These are phyloP conservation scores for Isochrysis galbana DNA, from an alignment of 78 protist genomes.

Conservation along the genomic window DNA sequence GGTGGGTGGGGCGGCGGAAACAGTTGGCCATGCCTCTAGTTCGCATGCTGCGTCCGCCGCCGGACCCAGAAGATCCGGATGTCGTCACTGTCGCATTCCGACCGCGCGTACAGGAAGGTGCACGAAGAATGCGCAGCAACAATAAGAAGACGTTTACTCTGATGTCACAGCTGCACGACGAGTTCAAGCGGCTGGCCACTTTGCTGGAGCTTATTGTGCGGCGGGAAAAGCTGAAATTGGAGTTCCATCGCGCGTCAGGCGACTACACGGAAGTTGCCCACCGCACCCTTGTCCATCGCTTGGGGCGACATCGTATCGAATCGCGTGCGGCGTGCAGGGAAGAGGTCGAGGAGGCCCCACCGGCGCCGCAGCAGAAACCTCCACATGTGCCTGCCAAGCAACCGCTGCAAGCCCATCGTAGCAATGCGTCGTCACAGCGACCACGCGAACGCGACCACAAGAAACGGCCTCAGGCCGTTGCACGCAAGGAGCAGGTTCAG, in stretches of 20 bases:
- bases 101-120: background rate
- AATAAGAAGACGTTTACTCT: background rate
- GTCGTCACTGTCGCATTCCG: conserved; percentile 12
- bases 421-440: background rate
- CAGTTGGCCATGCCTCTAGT: background rate
- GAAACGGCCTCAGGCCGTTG: background rate
- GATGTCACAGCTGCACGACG: background rate
- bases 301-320: background rate
- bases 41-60: conserved; percentile 6
- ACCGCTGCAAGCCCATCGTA: background rate
- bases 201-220: background rate
- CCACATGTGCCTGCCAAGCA: background rate
- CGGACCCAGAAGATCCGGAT: conserved; percentile 13
- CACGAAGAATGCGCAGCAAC: background rate
- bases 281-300: background rate
- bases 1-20: background rate
- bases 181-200: background rate
- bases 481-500: background rate
- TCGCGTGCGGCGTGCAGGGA: background rate
- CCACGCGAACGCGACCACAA: background rate
- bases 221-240: background rate
- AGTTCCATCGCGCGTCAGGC: background rate
- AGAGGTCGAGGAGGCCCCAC: background rate
- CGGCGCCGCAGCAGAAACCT: background rate
- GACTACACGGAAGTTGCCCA: conserved; percentile 8